Percentiles rank a stretch among this genome's conserved stretches.
These are phyloP conservation scores for Peronosclerospora sorghi DNA, from an alignment of 352 stramenopile genomes.

Conservation along the genomic window DNA sequence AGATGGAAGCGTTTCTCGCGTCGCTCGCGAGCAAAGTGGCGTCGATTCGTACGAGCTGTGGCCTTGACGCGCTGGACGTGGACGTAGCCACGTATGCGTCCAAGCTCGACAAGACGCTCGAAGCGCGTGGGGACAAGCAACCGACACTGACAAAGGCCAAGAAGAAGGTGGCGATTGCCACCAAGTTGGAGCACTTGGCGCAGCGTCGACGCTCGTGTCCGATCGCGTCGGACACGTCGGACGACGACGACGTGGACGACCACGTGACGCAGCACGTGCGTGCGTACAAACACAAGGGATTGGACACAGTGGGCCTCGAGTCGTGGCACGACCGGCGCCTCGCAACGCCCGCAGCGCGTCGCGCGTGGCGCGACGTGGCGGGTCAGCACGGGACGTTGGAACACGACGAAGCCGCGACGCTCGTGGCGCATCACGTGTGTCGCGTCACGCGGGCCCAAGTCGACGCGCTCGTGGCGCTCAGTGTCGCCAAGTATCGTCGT, in stretches of 20 bases:
- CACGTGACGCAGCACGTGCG: conserved; percentile 33
- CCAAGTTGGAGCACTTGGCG: conserved; percentile 49
- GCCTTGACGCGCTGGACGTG: conserved; percentile 58
- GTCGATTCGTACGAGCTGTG: conserved; percentile 33
- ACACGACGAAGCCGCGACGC: conserved; percentile 63
- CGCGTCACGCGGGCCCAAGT: conserved; percentile 79
- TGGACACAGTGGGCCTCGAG: conserved; percentile 47
- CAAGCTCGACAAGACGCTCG: conserved; percentile 55
- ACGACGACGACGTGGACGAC: conserved; percentile 43
- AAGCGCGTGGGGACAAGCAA: conserved; percentile 4
- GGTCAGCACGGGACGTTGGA: conserved; percentile 37
- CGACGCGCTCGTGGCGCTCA: conserved; percentile 67
- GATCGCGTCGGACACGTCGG: conserved; percentile 26
- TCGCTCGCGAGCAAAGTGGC: conserved; percentile 56
- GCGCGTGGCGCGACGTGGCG: conserved; percentile 46
- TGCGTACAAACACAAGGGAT: conserved; percentile 56
- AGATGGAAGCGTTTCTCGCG: conserved; percentile 80
- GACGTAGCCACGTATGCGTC: conserved; percentile 51
- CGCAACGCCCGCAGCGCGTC: conserved; percentile 30
- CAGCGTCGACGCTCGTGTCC: conserved; percentile 18
- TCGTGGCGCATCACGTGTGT: conserved; percentile 87
- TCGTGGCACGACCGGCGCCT: conserved; percentile 54
- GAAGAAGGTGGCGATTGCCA: conserved; percentile 50
- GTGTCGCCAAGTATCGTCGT: conserved; percentile 73
- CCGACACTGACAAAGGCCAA: conserved; percentile 13